Base-by-base conservation (phyloP, 2,329 filamentous ascomycete genomes). In the Monilinia aucupariae region DNA sequence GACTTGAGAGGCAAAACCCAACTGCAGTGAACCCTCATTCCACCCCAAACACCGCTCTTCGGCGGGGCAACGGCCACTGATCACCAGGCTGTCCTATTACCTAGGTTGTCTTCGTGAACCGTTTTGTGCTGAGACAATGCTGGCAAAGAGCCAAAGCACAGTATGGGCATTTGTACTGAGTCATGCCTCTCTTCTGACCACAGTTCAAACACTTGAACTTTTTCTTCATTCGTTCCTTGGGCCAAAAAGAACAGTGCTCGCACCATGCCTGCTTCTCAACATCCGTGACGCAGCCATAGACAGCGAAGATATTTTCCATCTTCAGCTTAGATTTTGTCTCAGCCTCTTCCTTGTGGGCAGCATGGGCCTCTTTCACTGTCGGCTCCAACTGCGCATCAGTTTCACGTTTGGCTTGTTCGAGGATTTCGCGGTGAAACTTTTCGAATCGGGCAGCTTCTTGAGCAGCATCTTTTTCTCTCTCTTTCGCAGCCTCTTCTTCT, bases 121-220 rank as follows among this genome's bases (percentile, higher is more conserved):
- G 7, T 45, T 45, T 45, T 22, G 39, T 30, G 13, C 2, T 2
- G 32, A 67, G 45, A 41, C 68, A 68, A 2, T 50, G 22, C 37
- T 69, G 66, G 43, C 66, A 68, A 34, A 61, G 37, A 1, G 63
- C 4, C 41, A 68, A 30, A 13, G 63, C 37, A 37, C 68, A 70
- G 37, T 65, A 52, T 15, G 65, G 67, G 41, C 67, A 70, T 32
- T 62, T 67, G 45, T 62, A 68, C 2, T 48, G 59, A 13, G 50
- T 62, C 56, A 65, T 62, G 6, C 64, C 65, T 7, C 66, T 59
- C 64, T 67, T 68, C 59, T 68, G 61, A 3, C 39, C 52, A 52
- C 67, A 70, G 9, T 13, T 52, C 6, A 37, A 56, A 22, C 68
- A 70, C 48, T 67, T 69, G 27, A 66, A 62, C 56, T 70, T 70